Percentiles rank a stretch among this genome's conserved stretches.
These are phyloP conservation scores for Hygrocybe punicea DNA, from an alignment of 768 basidiomycete species.

Conservation along the genomic window DNA sequence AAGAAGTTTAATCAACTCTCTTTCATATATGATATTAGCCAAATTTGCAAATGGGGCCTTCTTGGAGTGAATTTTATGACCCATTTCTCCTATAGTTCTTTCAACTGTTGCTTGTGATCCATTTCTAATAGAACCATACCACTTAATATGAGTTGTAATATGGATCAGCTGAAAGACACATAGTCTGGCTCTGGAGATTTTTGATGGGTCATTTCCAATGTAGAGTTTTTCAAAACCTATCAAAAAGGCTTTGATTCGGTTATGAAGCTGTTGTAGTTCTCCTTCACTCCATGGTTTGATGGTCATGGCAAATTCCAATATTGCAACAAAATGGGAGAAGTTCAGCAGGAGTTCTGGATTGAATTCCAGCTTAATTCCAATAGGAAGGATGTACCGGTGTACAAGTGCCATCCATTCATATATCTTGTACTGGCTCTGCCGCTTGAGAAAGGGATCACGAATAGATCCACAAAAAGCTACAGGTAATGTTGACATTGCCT, in stretches of 20 bases:
- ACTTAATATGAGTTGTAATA: slow-evolving; percentile 33
- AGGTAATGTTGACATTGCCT: slow-evolving; percentile 29
- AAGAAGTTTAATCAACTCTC: slow-evolving; percentile 20
- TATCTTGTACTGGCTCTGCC: slow-evolving; percentile 37
- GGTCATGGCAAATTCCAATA: slow-evolving; percentile 33
- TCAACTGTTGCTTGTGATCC: slow-evolving; percentile 35
- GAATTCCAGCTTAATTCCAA: slow-evolving; percentile 30
- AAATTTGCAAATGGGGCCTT: slow-evolving; percentile 33
- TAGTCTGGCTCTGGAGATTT: slow-evolving; percentile 22
- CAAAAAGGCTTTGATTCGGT: slow-evolving; percentile 24
- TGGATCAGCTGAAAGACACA: slow-evolving; percentile 37
- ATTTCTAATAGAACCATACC: slow-evolving; percentile 34
- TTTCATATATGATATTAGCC: slow-evolving; percentile 24
- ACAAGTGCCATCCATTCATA: slow-evolving; percentile 37
- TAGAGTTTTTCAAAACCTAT: slow-evolving; percentile 25
- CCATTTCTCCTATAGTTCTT: slow-evolving; percentile 25
- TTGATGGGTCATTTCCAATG: slow-evolving; percentile 24
- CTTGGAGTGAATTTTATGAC: slow-evolving; percentile 29
- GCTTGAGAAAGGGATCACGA: slow-evolving; percentile 28
- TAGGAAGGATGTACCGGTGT: slow-evolving; percentile 36
- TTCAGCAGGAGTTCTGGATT: slow-evolving; percentile 21
- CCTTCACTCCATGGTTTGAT: slow-evolving; percentile 11
- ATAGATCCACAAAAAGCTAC: slow-evolving; percentile 32
- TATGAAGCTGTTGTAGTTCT: slow-evolving; percentile 22
- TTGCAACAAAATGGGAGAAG: slow-evolving; percentile 25